Evolutionary conservation across 371 early-diverging fungal genomes (phyloP).

Genomic region (Coemansia sp.): DNA sequence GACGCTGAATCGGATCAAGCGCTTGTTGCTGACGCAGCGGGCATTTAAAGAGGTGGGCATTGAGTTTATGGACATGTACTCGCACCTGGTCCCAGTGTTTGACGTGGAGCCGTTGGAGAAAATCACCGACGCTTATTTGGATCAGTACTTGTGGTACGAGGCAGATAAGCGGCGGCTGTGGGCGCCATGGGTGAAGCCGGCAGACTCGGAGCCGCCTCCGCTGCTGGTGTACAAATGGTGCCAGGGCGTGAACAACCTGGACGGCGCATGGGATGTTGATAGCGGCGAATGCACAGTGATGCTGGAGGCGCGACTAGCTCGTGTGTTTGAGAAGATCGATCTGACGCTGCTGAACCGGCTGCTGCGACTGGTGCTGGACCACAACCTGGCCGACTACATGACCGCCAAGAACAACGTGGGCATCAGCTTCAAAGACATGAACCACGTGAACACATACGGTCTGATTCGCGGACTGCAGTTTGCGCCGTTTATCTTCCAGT

Average conservation of each 20-base stretch:
- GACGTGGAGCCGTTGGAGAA: conserved; percentile 98
- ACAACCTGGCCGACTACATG: conserved; percentile 98
- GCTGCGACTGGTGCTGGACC: conserved; percentile 94
- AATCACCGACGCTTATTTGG: conserved; percentile 98
- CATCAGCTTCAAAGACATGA: conserved; percentile 99
- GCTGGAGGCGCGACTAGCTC: conserved; percentile 89
- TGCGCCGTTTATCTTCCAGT: conserved; percentile 96
- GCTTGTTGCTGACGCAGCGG: conserved; percentile 93
- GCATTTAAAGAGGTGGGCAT: conserved; percentile 99
- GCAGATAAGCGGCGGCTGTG: conserved; percentile 87
- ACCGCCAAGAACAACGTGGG: conserved; percentile 97
- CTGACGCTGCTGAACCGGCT: conserved; percentile 94
- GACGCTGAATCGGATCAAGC: conserved; percentile 89
- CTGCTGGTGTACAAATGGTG: conserved; percentile 97
- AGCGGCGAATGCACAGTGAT: conserved; percentile 93
- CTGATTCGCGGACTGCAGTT: conserved; percentile 98
- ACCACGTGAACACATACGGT: conserved; percentile 96
- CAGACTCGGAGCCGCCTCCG: conserved; percentile 96
- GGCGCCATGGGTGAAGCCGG: conserved; percentile 98
- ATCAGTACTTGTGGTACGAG: conserved; percentile 99
- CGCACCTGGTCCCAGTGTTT: conserved; percentile 93
- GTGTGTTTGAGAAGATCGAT: conserved; percentile 96
- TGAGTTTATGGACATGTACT: conserved; percentile 97
- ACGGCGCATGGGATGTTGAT: conserved; percentile 91
- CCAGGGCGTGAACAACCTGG: conserved; percentile 95